Evolutionary conservation across 495 filamentous ascomycete species (phyloP), one percentile per base, ranked within the genome.

Genomic region (Penicillium psychrofluorescens): DNA sequence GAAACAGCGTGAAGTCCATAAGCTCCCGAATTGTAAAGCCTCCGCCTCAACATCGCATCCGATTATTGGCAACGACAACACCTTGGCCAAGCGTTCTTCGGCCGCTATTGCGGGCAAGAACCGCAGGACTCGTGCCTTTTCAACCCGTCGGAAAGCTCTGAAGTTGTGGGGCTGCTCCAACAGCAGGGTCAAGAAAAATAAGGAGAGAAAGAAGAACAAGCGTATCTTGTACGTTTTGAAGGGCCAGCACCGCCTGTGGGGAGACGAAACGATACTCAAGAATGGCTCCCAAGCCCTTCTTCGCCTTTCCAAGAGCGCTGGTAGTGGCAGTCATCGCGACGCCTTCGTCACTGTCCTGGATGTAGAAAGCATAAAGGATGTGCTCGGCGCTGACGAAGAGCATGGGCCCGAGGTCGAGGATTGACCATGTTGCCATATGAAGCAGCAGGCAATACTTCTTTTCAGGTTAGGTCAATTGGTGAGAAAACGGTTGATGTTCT

Each of bases 211-310:
- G 22, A 22, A 22, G 22, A 96, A 92, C 77, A 95, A 96, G 81
- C 85, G 94, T 12, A 89, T 95, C 9, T 69, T 97, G 46, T 86
- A 86, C 50, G 88, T 95, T 11, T 97, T 94, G 50, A 89, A 97
- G 55, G 94, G 94, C 2, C 78, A 75, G 10, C 78, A 90, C 42
- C 80, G 90, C 7, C 75, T 99, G 45, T 91, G 85, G 76, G 96
- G 95, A 70, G 94, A 99, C 62, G 94, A 97, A 71, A 95, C 96
- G 92, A 92, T 95, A 88, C 83, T 97, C 34, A 86, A 88, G 54
- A 86, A 84, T 15, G 88, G 95, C 52, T 91, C 90, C 53, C 94
- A 99, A 65, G 88, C 96, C 41, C 88, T 89, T 53, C 66, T 95
- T 58, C 80, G 76, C 63, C 79, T 95, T 14, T 75, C 72, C 27